Evolutionary conservation across 768 basidiomycete species (phyloP).

Genomic region (Rhizopogon roseolus): DNA sequence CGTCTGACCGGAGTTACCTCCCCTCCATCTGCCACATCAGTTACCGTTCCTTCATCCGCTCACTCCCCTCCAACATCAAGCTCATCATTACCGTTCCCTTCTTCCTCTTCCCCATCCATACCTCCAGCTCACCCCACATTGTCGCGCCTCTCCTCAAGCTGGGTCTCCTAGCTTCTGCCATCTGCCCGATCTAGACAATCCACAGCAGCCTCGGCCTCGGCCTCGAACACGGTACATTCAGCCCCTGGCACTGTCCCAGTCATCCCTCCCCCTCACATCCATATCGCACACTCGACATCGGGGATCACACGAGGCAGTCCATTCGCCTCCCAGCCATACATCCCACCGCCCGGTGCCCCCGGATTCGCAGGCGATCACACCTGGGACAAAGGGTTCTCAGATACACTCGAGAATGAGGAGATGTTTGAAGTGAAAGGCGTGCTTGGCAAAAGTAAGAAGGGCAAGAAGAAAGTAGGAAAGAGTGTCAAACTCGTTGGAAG

Average conservation of each 20-base stretch:
- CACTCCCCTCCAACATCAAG: slow-evolving; percentile 42
- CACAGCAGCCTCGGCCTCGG: slow-evolving; percentile 7
- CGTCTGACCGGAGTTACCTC: slow-evolving; percentile 18
- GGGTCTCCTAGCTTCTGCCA: slow-evolving; percentile 45
- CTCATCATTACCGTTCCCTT: slow-evolving; percentile 12
- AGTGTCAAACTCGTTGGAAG: slow-evolving; percentile 51
- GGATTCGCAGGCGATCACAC: slow-evolving; percentile 63
- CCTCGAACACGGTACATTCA: slow-evolving; percentile 4
- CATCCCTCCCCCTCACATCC: slow-evolving; percentile 8
- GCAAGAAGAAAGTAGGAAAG: slow-evolving; percentile 28
- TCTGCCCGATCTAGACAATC: slow-evolving; percentile 11
- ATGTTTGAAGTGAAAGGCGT: slow-evolving; percentile 41
- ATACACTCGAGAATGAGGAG: slow-evolving; percentile 39
- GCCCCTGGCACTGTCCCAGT: slow-evolving; percentile 9
- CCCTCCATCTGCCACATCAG: slow-evolving; percentile 18
- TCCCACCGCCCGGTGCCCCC: slow-evolving; percentile 64
- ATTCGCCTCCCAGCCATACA: slow-evolving; percentile 41
- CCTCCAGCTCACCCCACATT: slow-evolving; percentile 33
- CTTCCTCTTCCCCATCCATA: neutral
- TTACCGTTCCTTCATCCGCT: slow-evolving; percentile 11
- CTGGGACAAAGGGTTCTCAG: slow-evolving; percentile 68
- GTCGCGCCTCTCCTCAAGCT: slow-evolving; percentile 42
- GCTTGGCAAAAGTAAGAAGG: slow-evolving; percentile 22
- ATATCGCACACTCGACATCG: neutral
- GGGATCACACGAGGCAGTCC: slow-evolving; percentile 43